These are phyloP conservation scores for Podospora pseudopauciseta DNA, from an alignment of 495 filamentous ascomycete genomes.

Conservation along the genomic window DNA sequence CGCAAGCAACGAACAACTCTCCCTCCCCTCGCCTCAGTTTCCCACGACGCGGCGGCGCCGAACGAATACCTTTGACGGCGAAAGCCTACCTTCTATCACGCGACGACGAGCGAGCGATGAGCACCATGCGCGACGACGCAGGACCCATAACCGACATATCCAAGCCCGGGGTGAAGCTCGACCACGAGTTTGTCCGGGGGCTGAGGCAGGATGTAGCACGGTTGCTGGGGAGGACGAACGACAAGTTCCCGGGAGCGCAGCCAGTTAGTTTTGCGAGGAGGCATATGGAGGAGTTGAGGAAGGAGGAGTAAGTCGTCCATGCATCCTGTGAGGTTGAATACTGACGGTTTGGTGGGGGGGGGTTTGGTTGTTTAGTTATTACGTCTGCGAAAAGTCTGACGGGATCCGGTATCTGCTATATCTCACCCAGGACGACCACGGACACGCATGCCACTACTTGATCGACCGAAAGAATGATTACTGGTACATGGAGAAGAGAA, in stretches of 20 bases:
- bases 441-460: constrained; percentile 62
- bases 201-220: constrained; percentile 72
- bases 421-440: constrained; percentile 60
- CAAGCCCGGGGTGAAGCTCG: constrained; percentile 63
- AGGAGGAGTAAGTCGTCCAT: constrained; percentile 57
- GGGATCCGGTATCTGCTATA: constrained; percentile 93
- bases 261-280: constrained; percentile 81
- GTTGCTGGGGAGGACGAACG: constrained; percentile 64
- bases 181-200: constrained; percentile 50
- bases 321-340: background rate
- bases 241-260: constrained; percentile 85
- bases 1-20: too few relatives aligned
- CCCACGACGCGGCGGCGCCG: too few relatives aligned
- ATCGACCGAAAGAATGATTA: constrained; percentile 98
- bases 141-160: constrained; percentile 43
- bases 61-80: too few relatives aligned
- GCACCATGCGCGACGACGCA: constrained; percentile 25
- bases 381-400: constrained; percentile 97
- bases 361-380: constrained; percentile 57
- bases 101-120: background rate
- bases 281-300: constrained; percentile 73
- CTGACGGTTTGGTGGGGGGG: background rate
- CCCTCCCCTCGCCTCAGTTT: too few relatives aligned
- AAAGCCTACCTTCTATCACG: too few relatives aligned
- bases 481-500: constrained; percentile 63